phyloP scores from a whole-genome alignment of 2,329 filamentous ascomycete species.

The Gnomoniopsis smithogilvyi region DNA sequence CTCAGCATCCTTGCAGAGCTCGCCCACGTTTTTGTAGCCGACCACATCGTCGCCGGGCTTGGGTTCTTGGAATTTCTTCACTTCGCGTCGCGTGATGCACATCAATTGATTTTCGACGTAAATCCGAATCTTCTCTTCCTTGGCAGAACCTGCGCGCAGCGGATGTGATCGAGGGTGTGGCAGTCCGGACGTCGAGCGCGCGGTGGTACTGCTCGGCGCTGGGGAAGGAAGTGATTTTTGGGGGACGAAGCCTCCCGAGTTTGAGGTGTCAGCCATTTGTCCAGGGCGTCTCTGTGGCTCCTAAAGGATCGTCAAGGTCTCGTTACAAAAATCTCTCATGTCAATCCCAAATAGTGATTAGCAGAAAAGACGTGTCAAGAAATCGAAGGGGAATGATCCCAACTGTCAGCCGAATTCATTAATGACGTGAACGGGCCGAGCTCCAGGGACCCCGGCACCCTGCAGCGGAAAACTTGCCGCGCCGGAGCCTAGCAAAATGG shows the following conservation, averaged over 20 bases:
- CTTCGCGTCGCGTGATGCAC: conserved; percentile 53
- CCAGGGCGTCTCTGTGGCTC: background rate
- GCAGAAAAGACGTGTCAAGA: background rate
- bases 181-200: conserved; percentile 36
- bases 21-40: conserved; percentile 59
- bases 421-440: background rate
- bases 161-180: conserved; percentile 54
- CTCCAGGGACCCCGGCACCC: background rate
- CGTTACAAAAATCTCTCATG: conserved; percentile 12
- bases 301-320: background rate
- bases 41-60: conserved; percentile 44
- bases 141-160: conserved; percentile 53
- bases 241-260: conserved; percentile 49
- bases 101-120: conserved; percentile 53
- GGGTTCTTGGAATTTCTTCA: conserved; percentile 53
- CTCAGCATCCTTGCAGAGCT: conserved; percentile 73
- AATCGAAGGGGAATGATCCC: background rate
- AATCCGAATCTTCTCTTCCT: conserved; percentile 58
- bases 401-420: background rate
- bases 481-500: conserved; percentile 2
- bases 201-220: conserved; percentile 48
- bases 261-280: conserved; percentile 26
- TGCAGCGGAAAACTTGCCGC: background rate
- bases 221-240: conserved; percentile 48
- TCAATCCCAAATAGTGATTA: background rate